Evolutionary conservation across 345 rosid genomes (phyloP).

Genomic region (Noccaea bulbosa): DNA sequence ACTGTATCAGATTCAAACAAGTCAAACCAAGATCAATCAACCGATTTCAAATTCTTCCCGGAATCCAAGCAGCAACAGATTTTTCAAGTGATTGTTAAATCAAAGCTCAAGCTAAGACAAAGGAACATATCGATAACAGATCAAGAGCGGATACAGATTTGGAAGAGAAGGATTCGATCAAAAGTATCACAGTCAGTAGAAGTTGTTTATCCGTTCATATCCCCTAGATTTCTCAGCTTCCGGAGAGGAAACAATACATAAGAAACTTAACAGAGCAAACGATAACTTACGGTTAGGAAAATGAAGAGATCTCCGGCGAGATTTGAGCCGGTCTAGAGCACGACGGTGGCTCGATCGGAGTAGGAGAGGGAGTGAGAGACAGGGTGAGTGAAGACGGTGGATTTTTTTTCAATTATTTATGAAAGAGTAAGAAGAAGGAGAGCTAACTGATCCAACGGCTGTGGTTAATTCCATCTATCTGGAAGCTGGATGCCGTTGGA

Average conservation of each 20-base stretch:
- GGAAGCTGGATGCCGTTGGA: constrained; percentile 37
- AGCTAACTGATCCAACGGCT: constrained; percentile 40
- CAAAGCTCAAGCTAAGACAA: background rate
- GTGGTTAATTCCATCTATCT: background rate
- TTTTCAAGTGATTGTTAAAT: background rate
- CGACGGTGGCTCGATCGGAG: constrained; percentile 32
- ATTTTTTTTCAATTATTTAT: constrained; percentile 27
- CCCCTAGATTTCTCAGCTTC: constrained; percentile 10
- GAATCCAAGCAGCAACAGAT: background rate
- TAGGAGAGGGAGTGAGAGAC: constrained; percentile 23
- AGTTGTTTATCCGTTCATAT: background rate
- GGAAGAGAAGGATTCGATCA: constrained; percentile 14
- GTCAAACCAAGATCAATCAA: constrained; percentile 1
- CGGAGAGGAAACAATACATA: background rate
- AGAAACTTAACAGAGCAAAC: background rate
- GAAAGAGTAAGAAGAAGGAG: constrained; percentile 33
- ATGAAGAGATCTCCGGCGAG: constrained; percentile 25
- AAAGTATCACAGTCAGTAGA: constrained; percentile 11
- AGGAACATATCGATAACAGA: background rate
- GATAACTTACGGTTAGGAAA: constrained; percentile 25
- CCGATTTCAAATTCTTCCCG: constrained; percentile 13
- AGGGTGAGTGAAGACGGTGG: constrained; percentile 35
- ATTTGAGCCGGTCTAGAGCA: constrained; percentile 20
- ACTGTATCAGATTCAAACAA: constrained; percentile 31
- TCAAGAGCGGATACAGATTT: constrained; percentile 8